Conservation (phyloP, 2,329 filamentous ascomycete species). For the Pseudogymnoascus sp. region DNA sequence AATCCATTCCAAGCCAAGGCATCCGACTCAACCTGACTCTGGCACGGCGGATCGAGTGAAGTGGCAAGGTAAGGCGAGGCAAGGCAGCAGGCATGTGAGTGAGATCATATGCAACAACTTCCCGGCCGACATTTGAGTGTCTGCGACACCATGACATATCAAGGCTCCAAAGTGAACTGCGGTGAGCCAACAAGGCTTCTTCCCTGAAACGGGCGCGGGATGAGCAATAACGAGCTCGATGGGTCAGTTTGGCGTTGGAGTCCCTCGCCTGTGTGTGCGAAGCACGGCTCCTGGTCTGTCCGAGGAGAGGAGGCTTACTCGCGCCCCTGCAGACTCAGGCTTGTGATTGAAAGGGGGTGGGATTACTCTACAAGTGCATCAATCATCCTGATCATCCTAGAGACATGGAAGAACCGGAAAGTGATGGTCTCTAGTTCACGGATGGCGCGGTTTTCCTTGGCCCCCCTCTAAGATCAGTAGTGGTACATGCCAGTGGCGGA, state of each 20-base stretch:
- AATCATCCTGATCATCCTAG: slow-evolving; percentile 8
- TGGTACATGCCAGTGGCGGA: slow-evolving; percentile 5
- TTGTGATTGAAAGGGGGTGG: not conserved
- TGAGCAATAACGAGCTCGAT: not conserved
- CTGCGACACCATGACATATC: slow-evolving; percentile 7
- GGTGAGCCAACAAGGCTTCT: slow-evolving; percentile 8
- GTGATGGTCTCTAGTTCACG: slow-evolving; percentile 4
- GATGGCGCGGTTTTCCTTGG: not conserved
- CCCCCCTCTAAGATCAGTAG: not conserved
- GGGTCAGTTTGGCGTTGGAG: not conserved
- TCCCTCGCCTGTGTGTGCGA: not conserved
- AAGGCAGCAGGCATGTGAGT: slow-evolving; percentile 6
- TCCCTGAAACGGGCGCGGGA: slow-evolving; percentile 4
- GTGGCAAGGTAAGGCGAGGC: slow-evolving; percentile 4
- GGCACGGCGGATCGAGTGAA: not conserved
- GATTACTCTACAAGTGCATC: not conserved
- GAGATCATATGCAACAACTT: slow-evolving; percentile 2
- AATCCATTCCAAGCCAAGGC: slow-evolving; percentile 3
- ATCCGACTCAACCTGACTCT: slow-evolving; percentile 8
- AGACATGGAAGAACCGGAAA: slow-evolving; percentile 3
- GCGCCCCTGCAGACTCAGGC: not conserved
- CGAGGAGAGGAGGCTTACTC: slow-evolving; percentile 2
- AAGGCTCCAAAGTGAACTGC: not conserved
- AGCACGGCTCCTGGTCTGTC: slow-evolving; percentile 7
- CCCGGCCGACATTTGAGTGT: not conserved